Base-by-base conservation (phyloP, 495 filamentous ascomycete genomes). In the Chaetomium fimeti region DNA sequence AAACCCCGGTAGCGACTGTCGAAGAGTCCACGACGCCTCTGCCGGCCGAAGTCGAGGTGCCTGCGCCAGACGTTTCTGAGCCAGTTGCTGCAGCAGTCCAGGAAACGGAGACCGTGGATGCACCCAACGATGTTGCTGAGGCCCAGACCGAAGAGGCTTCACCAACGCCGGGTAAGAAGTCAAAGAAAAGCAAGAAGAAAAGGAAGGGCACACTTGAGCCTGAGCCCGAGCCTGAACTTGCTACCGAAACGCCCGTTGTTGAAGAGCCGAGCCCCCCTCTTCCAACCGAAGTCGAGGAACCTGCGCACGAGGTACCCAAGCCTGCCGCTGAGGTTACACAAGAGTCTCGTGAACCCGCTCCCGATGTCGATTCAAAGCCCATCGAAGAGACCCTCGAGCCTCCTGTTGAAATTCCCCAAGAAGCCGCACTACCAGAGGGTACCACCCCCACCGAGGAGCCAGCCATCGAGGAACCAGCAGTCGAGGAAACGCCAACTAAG, bases 171-270 rank as follows among this genome's bases (percentile, higher is more conserved):
- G 59, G 38, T 22, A 64, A 68, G 61, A 66, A 56, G 61, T 72
- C 69, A 25, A 66, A 71, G 53, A 73, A 76, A 66, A 69, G 71
- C 13, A 77, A 77, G 66, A 77, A 76, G 56, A 66, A 75, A 40
- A 73, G 72, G 51, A 73, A 72, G 68, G 53, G 38, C 24, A 63
- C 42, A 15, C 12, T 27, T 51, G 64, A 75, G 48, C 32, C 65
- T 11, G 67, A 66, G 1, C 63, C 64, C 27, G 64, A 70, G 54
- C 59, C 67, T 60, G 48, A 55, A 57, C 67, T 68, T 48, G 18
- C 52, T 51, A 28, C 42, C 60, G 61, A 40, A 3, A 61, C 69
- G 2, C 57, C 67, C 4, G 40, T 28, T 12, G 22, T 45, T 4
- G 62, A 62, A 29, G 47, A 70, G 67, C 27, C 68, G 2, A 42